phyloP scores from a whole-genome alignment of 768 basidiomycete genomes.

The Trametes cingulata region DNA sequence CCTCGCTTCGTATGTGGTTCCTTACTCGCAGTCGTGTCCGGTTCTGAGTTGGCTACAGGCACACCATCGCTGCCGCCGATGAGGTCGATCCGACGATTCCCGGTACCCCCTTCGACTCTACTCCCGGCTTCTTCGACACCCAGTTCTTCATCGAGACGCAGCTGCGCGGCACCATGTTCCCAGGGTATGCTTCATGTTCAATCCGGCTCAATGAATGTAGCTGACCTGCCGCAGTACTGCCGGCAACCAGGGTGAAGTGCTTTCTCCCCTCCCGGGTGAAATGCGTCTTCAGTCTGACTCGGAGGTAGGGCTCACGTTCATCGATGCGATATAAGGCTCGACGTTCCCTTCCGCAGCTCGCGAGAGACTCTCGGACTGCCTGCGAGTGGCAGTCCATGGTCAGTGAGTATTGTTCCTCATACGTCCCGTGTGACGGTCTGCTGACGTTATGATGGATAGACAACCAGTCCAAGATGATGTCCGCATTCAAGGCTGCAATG shows the following conservation, averaged over 20 bases:
- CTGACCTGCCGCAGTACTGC: slow-evolving; percentile 13
- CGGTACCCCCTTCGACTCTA: slow-evolving; percentile 30
- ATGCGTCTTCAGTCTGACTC: slow-evolving; percentile 37
- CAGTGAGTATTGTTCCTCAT: background rate
- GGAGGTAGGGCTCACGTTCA: background rate
- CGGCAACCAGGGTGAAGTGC: slow-evolving; percentile 29
- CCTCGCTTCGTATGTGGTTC: slow-evolving; percentile 24
- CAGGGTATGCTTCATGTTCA: slow-evolving; percentile 23
- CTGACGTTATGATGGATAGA: background rate
- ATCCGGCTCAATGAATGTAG: no score
- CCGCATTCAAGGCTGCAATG: slow-evolving; percentile 14
- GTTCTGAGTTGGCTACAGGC: background rate
- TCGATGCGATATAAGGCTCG: background rate
- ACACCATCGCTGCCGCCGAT: slow-evolving; percentile 27
- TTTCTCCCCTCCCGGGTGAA: slow-evolving; percentile 33
- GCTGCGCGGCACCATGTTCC: slow-evolving; percentile 28
- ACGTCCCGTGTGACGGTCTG: no score
- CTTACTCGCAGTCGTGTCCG: background rate
- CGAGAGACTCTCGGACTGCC: slow-evolving; percentile 35
- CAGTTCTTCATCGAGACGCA: slow-evolving; percentile 32
- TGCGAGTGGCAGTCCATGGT: slow-evolving; percentile 35
- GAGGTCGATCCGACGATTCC: slow-evolving; percentile 27
- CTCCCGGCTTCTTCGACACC: slow-evolving; percentile 28
- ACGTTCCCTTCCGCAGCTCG: slow-evolving; percentile 14
- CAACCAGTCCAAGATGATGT: slow-evolving; percentile 8